Evolutionary conservation across 1,284 basidiomycete genomes (phyloP), one percentile per base, ranked within the genome.

Genomic region (Puccinia coronata): DNA sequence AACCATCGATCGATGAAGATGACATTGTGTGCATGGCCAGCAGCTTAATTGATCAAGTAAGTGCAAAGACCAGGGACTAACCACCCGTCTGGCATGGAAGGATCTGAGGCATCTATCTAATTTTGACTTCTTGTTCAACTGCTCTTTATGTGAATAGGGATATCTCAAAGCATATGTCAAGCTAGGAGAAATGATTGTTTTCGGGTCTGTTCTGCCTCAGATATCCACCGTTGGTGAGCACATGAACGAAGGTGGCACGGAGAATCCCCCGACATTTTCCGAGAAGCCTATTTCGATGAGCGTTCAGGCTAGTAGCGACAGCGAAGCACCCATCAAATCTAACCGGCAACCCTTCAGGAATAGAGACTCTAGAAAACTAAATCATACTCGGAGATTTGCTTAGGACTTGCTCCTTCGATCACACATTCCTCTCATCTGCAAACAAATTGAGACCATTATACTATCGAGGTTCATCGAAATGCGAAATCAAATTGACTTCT

Each of bases 1-100:
- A 86, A 41, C 23, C 79, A 11, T 65, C 82, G 3, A 82, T 87
- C 36, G 84, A 86, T 65, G 25, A 84, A 16, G 86, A 86, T 53
- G 87, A 88, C 74, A 83, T 87, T 51, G 87, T 87, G 78, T 84
- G 85, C 36, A 85, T 88, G 81, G 83, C 85, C 16, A 85, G 85
- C 1, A 86, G 85, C 47, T 82, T 88, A 57, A 85, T 87, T 80
- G 87, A 87, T 67, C 86, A 87, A 83, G 85, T 86, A 49, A 57
- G 84, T 81, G 28, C 2, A 34, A 39, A 80, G 39, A 5, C 25
- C 28, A 16, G 20, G 39, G n/a, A n/a, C 51, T 31, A 31, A 28
- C n/a, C 16, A 61, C 28, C 31, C 34, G 36, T n/a, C n/a, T n/a
- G n/a, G n/a, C n/a, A n/a, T n/a, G n/a, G 41, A 28, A 31, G 31